Percentiles rank a stretch among this genome's conserved stretches.
Evolutionary conservation across 352 stramenopile genomes (phyloP).

Genomic region (Peronospora farinosa): DNA sequence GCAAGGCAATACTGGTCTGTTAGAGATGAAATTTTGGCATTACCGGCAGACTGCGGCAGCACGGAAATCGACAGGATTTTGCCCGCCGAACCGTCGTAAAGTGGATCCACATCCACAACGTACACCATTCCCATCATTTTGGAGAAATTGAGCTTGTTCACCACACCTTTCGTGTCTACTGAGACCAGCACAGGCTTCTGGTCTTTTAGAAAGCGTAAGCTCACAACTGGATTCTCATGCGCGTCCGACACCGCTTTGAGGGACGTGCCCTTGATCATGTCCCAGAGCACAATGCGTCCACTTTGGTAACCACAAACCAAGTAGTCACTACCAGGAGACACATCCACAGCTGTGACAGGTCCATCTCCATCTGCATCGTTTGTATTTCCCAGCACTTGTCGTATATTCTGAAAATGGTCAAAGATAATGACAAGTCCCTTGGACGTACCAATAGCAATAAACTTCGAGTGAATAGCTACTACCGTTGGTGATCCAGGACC

Average conservation of each 20-base stretch:
- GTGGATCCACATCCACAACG: conserved; percentile 90
- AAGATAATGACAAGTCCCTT: conserved; percentile 92
- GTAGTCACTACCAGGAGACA: conserved; percentile 85
- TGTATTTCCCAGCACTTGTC: conserved; percentile 85
- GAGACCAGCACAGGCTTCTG: conserved; percentile 81
- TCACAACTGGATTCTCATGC: conserved; percentile 84
- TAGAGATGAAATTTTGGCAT: conserved; percentile 80
- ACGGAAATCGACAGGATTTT: conserved; percentile 82
- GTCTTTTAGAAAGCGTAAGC: conserved; percentile 79
- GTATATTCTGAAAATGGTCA: conserved; percentile 94
- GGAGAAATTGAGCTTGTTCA: conserved; percentile 92
- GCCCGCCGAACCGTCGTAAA: conserved; percentile 91
- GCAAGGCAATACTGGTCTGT: conserved; percentile 82
- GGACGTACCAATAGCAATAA: conserved; percentile 95
- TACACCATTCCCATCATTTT: conserved; percentile 94
- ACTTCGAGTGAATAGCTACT: conserved; percentile 93
- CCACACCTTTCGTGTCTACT: conserved; percentile 84
- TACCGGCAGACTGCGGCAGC: conserved; percentile 67
- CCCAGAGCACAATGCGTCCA: conserved; percentile 92
- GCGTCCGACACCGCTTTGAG: conserved; percentile 89
- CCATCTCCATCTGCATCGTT: conserved; percentile 67
- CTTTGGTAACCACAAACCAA: conserved; percentile 90
- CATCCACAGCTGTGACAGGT: conserved; percentile 83
- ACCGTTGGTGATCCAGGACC: conserved; percentile 88
- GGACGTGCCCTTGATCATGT: conserved; percentile 91